These are phyloP conservation scores for Penicillium taxi DNA, from an alignment of 495 filamentous ascomycete species.

Conservation along the genomic window DNA sequence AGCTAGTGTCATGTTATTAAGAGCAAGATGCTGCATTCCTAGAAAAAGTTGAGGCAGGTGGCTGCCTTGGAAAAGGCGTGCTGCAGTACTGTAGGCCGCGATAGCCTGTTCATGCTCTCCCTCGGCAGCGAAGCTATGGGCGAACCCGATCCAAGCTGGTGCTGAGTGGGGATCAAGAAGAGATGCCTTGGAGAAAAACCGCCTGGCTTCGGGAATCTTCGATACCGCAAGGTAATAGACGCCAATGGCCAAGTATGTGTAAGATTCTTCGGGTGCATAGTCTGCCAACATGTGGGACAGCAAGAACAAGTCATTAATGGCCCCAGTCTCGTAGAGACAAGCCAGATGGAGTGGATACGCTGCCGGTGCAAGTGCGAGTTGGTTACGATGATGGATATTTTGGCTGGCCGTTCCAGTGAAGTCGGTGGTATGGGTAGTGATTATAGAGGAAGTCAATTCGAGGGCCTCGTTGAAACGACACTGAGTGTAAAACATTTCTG, in stretches of 20 bases:
- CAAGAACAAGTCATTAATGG: constrained; percentile 83
- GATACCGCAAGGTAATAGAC: constrained; percentile 87
- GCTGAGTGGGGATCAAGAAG: constrained; percentile 98
- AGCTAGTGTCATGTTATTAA: constrained; percentile 93
- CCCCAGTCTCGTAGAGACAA: constrained; percentile 78
- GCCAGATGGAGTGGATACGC: constrained; percentile 88
- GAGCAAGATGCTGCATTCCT: constrained; percentile 94
- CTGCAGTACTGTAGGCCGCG: constrained; percentile 93
- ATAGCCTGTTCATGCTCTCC: constrained; percentile 99
- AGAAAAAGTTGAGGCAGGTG: constrained; percentile 94
- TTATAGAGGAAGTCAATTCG: constrained; percentile 70
- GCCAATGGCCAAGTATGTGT: constrained; percentile 87
- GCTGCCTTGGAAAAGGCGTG: constrained; percentile 90
- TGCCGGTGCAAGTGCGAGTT: constrained; percentile 79
- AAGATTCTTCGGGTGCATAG: constrained; percentile 80
- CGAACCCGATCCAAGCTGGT: constrained; percentile 97
- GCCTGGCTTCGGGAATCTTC: constrained; percentile 85
- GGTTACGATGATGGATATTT: constrained; percentile 33
- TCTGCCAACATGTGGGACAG: constrained; percentile 93
- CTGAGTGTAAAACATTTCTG: constrained; percentile 88
- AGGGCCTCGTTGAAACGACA: constrained; percentile 87
- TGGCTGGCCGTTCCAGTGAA: constrained; percentile 13
- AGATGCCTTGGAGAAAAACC: constrained; percentile 93
- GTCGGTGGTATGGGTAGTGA: constrained; percentile 42
- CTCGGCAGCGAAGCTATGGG: constrained; percentile 99